phyloP scores from a whole-genome alignment of 495 filamentous ascomycete genomes.

The Schizothecium vesticola region DNA sequence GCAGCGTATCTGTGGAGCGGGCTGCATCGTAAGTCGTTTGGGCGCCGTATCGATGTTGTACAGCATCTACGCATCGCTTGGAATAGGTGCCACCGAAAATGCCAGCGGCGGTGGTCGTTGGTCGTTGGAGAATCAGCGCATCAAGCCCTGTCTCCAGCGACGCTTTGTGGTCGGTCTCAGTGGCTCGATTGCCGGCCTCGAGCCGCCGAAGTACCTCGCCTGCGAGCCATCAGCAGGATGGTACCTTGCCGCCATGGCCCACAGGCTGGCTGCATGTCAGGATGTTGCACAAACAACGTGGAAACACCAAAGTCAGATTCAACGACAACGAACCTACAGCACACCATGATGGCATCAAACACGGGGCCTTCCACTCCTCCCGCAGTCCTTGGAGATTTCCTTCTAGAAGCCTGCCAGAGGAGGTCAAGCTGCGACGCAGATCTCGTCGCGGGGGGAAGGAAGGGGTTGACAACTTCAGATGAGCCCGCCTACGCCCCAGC shows the following conservation, averaged over 20 bases:
- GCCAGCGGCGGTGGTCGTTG: not conserved
- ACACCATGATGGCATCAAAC: slow-evolving; percentile 3
- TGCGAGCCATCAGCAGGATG: slow-evolving; percentile 10
- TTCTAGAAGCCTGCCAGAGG: slow-evolving; percentile 6
- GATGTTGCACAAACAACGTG: slow-evolving; percentile 6
- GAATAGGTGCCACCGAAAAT: not conserved
- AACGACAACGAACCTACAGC: not conserved
- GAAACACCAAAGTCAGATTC: slow-evolving; percentile 4
- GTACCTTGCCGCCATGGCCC: not conserved
- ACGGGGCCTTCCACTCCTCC: not conserved
- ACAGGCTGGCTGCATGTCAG: slow-evolving; percentile 3
- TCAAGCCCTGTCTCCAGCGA: not conserved
- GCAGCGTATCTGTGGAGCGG: not conserved
- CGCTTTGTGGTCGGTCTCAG: too few species aligned
- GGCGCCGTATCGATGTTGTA: slow-evolving; percentile 2
- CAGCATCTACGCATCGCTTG: not conserved
- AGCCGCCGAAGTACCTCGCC: not conserved
- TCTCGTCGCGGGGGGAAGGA: slow-evolving; percentile 1
- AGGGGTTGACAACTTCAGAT: not conserved
- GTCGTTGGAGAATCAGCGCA: not conserved
- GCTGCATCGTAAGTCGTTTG: not conserved
- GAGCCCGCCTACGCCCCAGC: slow-evolving; percentile 9
- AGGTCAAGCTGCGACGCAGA: not conserved
- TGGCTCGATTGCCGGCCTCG: slow-evolving; percentile 14
- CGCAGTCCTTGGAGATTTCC: not conserved